These are phyloP conservation scores for Fusarium euwallaceae DNA, from an alignment of 2,329 filamentous ascomycete genomes.

Conservation along the genomic window DNA sequence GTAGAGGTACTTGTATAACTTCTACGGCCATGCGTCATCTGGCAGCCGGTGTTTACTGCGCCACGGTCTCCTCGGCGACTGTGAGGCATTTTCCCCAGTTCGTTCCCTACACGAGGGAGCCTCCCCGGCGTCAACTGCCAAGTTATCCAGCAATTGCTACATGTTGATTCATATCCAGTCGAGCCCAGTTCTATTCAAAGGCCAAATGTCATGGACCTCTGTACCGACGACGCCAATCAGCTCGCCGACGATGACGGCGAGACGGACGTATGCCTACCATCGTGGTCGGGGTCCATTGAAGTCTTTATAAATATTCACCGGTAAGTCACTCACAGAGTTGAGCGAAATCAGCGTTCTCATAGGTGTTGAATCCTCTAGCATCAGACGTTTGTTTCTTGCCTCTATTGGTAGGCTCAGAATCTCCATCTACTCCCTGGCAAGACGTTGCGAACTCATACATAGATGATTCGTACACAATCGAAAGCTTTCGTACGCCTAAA, in stretches of 20 bases:
- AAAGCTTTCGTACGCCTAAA: conserved; percentile 73
- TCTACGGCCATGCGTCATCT: neutral
- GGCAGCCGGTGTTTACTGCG: neutral
- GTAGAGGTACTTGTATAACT: neutral
- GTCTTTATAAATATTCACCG: neutral
- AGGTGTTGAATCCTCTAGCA: neutral
- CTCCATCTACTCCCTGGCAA: neutral
- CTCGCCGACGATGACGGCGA: neutral
- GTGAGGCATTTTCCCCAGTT: neutral
- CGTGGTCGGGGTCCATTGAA: neutral
- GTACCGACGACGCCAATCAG: neutral
- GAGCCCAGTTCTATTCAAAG: neutral
- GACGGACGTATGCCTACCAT: neutral
- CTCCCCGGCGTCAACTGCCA: neutral
- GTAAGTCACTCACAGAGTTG: neutral
- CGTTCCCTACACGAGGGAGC: neutral
- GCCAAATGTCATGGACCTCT: neutral
- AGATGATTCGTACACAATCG: conserved; percentile 59
- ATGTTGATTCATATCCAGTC: too few species aligned
- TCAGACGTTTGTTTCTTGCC: neutral
- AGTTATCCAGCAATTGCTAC: neutral
- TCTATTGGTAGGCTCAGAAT: neutral
- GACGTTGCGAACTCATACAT: neutral
- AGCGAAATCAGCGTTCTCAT: neutral
- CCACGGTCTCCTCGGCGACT: neutral